phyloP scores from a whole-genome alignment of 306 rosid genomes.

The Quercus robur region DNA sequence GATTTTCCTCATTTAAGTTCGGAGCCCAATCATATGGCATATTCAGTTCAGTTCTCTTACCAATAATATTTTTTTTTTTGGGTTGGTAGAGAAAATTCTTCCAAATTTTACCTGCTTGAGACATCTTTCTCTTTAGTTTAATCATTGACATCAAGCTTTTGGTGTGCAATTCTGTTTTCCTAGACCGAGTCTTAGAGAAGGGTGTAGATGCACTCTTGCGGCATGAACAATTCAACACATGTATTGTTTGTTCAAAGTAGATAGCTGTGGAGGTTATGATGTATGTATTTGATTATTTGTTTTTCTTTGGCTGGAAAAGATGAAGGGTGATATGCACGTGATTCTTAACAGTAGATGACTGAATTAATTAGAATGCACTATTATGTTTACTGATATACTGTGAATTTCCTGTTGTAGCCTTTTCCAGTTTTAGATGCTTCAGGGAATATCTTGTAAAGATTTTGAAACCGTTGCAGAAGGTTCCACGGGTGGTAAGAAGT shows the following conservation, averaged over 20 bases:
- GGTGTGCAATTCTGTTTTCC: background rate
- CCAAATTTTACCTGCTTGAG: background rate
- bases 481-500: background rate
- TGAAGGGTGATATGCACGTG: background rate
- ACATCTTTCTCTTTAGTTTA: background rate
- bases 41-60: background rate
- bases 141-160: background rate
- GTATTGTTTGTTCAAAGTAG: background rate
- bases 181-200: background rate
- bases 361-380: background rate
- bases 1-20: background rate
- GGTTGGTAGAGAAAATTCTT: background rate
- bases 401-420: background rate
- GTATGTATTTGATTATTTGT: constrained; percentile 1
- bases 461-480: background rate
- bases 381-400: background rate
- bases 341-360: background rate
- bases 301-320: constrained; percentile 1
- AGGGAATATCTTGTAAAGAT: background rate
- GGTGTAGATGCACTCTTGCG: background rate
- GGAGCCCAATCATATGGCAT: background rate
- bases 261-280: background rate
- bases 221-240: constrained; percentile 3
- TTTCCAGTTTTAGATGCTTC: background rate
- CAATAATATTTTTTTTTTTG: no score